These are phyloP conservation scores for Xerocomellus dryophilus DNA, from an alignment of 768 basidiomycete genomes.

Conservation along the genomic window DNA sequence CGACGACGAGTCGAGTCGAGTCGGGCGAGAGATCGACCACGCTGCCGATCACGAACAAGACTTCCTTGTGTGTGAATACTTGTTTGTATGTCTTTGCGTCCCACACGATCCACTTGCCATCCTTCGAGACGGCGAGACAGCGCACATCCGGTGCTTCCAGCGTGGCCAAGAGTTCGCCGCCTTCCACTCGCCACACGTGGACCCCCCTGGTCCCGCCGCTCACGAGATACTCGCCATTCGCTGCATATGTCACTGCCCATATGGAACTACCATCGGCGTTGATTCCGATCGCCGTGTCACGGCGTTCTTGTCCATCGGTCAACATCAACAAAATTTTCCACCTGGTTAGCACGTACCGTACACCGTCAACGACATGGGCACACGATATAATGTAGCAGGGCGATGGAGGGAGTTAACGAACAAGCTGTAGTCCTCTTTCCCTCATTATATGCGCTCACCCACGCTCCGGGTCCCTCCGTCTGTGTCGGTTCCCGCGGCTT, in stretches of 20 bases:
- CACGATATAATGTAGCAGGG: too few relatives aligned
- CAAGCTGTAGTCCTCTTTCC: too few relatives aligned
- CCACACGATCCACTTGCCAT: background rate
- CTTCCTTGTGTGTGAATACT: background rate
- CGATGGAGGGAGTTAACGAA: too few relatives aligned
- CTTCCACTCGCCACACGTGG: background rate
- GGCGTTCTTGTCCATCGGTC: background rate
- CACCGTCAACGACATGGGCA: too few relatives aligned
- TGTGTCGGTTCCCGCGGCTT: too few relatives aligned
- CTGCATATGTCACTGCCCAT: background rate
- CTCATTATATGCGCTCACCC: too few relatives aligned
- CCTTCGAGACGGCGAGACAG: background rate
- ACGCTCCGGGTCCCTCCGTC: too few relatives aligned
- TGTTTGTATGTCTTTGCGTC: background rate
- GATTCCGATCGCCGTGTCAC: too few relatives aligned
- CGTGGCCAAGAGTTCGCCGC: background rate
- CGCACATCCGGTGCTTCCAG: background rate
- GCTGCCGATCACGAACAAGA: too few relatives aligned
- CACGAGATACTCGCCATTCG: background rate
- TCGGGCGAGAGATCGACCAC: slow-evolving; percentile 7
- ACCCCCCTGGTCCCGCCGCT: background rate
- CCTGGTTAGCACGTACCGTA: too few relatives aligned
- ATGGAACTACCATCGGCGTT: too few relatives aligned
- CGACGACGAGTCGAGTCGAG: slow-evolving; percentile 2
- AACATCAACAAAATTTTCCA: too few relatives aligned